Conservation (phyloP, 106 monocot genomes). For the Dendrobium nobile region DNA sequence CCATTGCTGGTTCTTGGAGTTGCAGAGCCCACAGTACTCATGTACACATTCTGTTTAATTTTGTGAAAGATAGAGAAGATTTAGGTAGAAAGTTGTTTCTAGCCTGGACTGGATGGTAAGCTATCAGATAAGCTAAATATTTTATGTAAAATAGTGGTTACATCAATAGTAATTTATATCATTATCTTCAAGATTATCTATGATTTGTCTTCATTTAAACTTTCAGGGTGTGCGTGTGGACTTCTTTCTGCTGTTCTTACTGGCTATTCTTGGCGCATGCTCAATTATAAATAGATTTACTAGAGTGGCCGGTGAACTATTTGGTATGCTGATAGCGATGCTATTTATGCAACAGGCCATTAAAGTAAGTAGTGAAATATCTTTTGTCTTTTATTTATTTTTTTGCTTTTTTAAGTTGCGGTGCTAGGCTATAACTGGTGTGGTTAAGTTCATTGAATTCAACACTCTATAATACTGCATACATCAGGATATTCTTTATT, state of each 20-base stretch:
- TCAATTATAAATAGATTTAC: slow-evolving; percentile 72
- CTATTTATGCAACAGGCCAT: slow-evolving; percentile 75
- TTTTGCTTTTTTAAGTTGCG: neutral
- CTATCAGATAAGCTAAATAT: neutral
- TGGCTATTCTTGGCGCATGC: slow-evolving; percentile 65
- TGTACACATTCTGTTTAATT: slow-evolving; percentile 92
- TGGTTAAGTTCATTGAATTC: neutral
- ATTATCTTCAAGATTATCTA: neutral
- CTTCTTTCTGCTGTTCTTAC: slow-evolving; percentile 47
- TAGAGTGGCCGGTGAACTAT: slow-evolving; percentile 59
- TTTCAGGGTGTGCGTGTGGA: slow-evolving; percentile 65
- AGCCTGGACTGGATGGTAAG: slow-evolving; percentile 82
- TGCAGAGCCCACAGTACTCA: slow-evolving; percentile 81
- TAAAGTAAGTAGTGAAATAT: slow-evolving; percentile 21
- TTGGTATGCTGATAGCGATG: slow-evolving; percentile 67
- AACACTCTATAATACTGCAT: neutral
- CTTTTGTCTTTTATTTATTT: neutral
- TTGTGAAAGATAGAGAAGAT: slow-evolving; percentile 57
- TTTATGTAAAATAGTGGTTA: neutral
- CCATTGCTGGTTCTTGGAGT: slow-evolving; percentile 79
- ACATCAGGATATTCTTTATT: neutral
- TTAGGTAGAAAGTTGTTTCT: slow-evolving; percentile 64
- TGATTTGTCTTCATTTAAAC: neutral
- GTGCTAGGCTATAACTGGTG: neutral
- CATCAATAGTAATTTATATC: neutral